Base-by-base conservation (phyloP, 176 grass and related monocot species). In the Tillandsia leiboldiana region DNA sequence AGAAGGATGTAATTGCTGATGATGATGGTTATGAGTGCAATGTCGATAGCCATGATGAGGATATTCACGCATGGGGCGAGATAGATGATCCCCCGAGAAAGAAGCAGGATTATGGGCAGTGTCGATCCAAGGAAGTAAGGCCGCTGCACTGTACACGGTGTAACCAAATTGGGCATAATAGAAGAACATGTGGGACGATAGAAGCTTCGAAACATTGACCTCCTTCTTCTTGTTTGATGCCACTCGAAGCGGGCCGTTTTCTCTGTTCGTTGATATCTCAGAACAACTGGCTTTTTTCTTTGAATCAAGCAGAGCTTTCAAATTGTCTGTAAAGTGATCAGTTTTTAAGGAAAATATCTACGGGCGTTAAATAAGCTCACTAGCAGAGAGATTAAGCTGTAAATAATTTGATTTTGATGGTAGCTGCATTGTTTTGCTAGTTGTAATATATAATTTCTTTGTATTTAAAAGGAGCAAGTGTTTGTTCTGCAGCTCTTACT, bases 81-180 rank as follows among this genome's bases (percentile, higher is more conserved):
- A 24, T 73, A 63, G 29, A 73, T 63, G 54, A 73, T 63, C 71
- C 54, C 11, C 71, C 71, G 3, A 73, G 14, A 51, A 73, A 63
- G 47, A 73, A 63, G 24, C 17, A 20, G 15, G n/a, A 14, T 50
- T 50, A 24, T 48, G 18, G 11, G 56, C 53, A 33, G 8, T 3
- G 8, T 50, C 56, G 63, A 48, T 49, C 56, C n/a, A 73, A 73
- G 53, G 71, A 73, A 73, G 71, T 63, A 3, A 33, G 71, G n/a
- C 8, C 71, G 15, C 50, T 73, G 71, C 56, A 73, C 42, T 63
- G 71, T 50, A 73, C 57, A 26, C 8, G 42, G 14, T 63, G 57
- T 63, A 73, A 73, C 42, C 57, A 73, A 17, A 59, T 24, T 9
- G 47, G 71, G 47, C 71, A 73, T 73, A 63, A 63, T 26, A 73